A percentile compares a stretch with the other conserved stretches of the same genome.
These are phyloP conservation scores for Solanum bukasovii DNA, from an alignment of 257 asterid genomes.

Conservation along the genomic window DNA sequence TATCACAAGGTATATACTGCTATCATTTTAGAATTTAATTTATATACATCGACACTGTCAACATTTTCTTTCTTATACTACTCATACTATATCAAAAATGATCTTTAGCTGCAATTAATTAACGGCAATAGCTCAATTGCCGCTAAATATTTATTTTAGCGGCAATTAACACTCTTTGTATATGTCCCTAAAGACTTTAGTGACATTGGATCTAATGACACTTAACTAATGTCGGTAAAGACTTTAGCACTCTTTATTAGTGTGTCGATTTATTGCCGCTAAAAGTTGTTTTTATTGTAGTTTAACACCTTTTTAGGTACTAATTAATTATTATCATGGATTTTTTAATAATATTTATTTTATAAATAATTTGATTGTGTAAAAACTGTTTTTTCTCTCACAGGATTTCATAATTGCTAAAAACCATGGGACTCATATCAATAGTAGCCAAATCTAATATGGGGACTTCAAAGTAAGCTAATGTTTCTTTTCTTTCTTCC, in stretches of 20 bases:
- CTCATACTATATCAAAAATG: too few relatives aligned
- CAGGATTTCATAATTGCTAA: not conserved
- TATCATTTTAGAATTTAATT: not conserved
- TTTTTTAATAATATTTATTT: not conserved
- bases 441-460: not conserved
- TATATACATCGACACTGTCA: not conserved
- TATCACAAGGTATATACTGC: slow-evolving; percentile 28
- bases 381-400: not conserved
- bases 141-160: too few relatives aligned
- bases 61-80: not conserved
- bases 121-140: too few relatives aligned
- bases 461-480: not conserved
- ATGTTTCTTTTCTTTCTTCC: not conserved
- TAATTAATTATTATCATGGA: not conserved
- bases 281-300: too few relatives aligned
- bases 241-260: too few relatives aligned
- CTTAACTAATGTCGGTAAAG: too few relatives aligned
- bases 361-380: not conserved
- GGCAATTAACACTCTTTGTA: too few relatives aligned
- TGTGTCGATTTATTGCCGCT: too few relatives aligned
- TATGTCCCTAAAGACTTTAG: too few relatives aligned
- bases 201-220: too few relatives aligned
- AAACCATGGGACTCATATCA: not conserved
- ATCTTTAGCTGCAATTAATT: too few relatives aligned
- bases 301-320: not conserved